Base-by-base conservation (phyloP, 768 basidiomycete species). In the Baorangia bicolor region DNA sequence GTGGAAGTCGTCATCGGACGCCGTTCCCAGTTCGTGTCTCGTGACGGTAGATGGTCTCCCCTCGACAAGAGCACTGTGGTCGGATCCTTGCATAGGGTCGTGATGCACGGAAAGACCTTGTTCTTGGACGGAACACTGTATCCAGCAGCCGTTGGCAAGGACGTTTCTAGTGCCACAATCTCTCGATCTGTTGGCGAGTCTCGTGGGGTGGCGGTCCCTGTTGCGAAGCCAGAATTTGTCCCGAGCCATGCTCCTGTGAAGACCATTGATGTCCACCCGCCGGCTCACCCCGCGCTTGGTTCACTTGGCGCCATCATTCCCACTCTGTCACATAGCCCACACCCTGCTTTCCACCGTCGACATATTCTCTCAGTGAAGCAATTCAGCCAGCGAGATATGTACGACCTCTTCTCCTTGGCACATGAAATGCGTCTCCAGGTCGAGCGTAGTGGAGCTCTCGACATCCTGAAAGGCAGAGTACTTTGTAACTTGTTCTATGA, bases 351-450 rank as follows among this genome's bases (percentile, higher is more conserved):
- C 87, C 86, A 94, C 64, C 87, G 92, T 53, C 86, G 92, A 37
- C 93, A 98, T 69, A 93, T 98, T 56, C 84, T 98, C 18, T 86
- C 92, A 0, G 94, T 98, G 57, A 97, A 94, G 69, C 94, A 98
- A 61, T 94, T 98, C 74, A 85, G 78, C 35, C 85, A 90, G 51
- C 85, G 87, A 41, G 94, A 99, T 64, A 80, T 98, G 57, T 90
- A 98, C 67, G 90, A 92, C 58, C 83, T 99, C 38, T 99, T 98
- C 78, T 87, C 91, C 43, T 77, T 98, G 47, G 96, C 97, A 1
- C 88, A 93, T 62, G 97, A 99, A 74, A 95, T 99, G 94, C 89
- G 92, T 47, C 81, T 93, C 35, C 94, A 94, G 66, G 94, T 98
- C 14, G 97, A 99, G 73, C 84, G 94, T 30, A 89, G 86, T 64